Evolutionary conservation across 345 rosid species (phyloP), one percentile per base, ranked within the genome.

Genomic region (Murraya koenigii): DNA sequence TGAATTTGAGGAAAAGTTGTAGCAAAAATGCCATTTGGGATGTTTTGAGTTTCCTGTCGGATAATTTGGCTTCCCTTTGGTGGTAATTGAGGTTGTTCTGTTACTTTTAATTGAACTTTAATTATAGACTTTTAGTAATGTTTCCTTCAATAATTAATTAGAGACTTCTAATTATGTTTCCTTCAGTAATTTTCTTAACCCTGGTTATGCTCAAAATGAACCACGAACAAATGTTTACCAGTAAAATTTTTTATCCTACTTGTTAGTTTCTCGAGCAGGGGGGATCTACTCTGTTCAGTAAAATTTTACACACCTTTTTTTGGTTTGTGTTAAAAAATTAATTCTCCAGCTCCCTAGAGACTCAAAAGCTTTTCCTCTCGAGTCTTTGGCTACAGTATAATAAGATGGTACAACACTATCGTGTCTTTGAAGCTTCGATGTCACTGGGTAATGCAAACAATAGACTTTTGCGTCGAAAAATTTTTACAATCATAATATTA

Each of bases 1-100:
- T 91, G 88, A 84, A 52, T 52, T 52, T 72, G 11, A 9, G 26
- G 17, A 35, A 44, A 26, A 64, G 20, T 5, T 11, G 22, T 39
- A 63, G 70, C 41, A 22, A 28, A 80, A 49, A 41, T 44, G 7
- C 62, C 38, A 15, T n/a, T 3, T 66, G 72, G 62, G 52, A 55
- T 55, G 71, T 44, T 44, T 58, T 30, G 22, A 14, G 17, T 33
- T 67, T 67, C 17, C 39, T 28, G 22, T 58, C 23, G 1, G 62
- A 56, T 63, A 44, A 41, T 35, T 66, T 22, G 25, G 28, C 61
- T 52, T 66, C 44, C 64, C 20, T 58, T 47, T 14, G 62, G 66
- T 49, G 79, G 76, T 74, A n/a, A 54, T 14, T 61, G 54, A 44
- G 56, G 33, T 6, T 47, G 56, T 15, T 7, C 8, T 67, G 54